A percentile compares a stretch with the other conserved stretches of the same genome.
These are phyloP conservation scores for Wickerhamomyces sp. DNA, from an alignment of 1,139 yeast genomes.

Conservation along the genomic window DNA sequence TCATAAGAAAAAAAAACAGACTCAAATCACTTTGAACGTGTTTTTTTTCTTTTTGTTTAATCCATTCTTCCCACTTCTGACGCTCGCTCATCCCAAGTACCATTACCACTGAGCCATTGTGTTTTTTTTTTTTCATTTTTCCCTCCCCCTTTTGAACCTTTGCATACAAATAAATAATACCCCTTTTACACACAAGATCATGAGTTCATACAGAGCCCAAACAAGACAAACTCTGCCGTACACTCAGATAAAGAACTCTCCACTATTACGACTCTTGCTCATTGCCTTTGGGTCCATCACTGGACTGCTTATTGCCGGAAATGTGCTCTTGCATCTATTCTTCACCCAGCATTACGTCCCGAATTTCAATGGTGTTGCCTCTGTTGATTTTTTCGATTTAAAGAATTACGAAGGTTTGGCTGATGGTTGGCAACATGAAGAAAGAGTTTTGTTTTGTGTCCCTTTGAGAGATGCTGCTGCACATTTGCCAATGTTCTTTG, in stretches of 20 bases:
- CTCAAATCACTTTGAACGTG: no score
- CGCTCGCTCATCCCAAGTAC: no score
- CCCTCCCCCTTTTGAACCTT: no score
- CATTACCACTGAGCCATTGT: no score
- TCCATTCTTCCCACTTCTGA: no score
- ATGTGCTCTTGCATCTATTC: conserved; percentile 10
- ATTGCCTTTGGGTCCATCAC: conserved; percentile 11
- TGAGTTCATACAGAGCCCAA: background rate
- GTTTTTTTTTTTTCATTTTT: no score
- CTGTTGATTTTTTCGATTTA: conserved; percentile 49
- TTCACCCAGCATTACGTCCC: conserved; percentile 25
- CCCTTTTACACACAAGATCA: no score
- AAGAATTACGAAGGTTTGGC: conserved; percentile 43
- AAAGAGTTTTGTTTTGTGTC: conserved; percentile 58
- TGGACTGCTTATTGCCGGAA: conserved; percentile 11
- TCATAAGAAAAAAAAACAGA: no score
- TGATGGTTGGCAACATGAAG: conserved; percentile 54
- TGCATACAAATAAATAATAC: no score
- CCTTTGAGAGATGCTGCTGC: conserved; percentile 69
- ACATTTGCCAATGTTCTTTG: conserved; percentile 61
- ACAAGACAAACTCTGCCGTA: background rate
- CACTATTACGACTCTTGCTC: background rate
- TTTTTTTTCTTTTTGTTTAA: no score
- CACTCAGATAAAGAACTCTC: background rate
- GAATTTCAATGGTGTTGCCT: conserved; percentile 27